Base-by-base conservation (phyloP, 768 basidiomycete species). In the Tricholoma flavovirens region DNA sequence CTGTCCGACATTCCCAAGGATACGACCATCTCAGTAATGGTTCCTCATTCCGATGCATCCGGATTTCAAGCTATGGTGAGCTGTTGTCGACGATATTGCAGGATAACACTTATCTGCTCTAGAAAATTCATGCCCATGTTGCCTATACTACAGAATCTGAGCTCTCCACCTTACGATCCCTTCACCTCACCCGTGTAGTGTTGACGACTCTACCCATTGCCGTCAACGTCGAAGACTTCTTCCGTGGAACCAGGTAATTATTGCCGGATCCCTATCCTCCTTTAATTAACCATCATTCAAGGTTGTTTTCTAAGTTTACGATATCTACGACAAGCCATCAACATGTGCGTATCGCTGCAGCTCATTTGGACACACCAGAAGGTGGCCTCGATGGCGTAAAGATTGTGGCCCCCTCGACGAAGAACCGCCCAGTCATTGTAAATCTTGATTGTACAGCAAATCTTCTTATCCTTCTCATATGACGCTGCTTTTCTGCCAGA, bases 171-270 rank as follows among this genome's bases (percentile, higher is more conserved):
- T 69, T 69, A 14, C 80, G 93, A 35, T 79, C 69, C 5, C 68
- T 91, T 24, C 75, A 73, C 36, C 74, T 82, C 29, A 77, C 80
- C 11, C 78, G 81, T 56, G 69, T 77, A 2, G 75, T 95, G 4
- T 76, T 80, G 12, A 84, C 87, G 6, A 79, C 87, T 0, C 75
- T 98, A 3, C 95, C 96, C 0, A 76, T 99, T 43, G 83, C 88
- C 2, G 90, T 98, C 56, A 97, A 95, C 56, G 96, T 98, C 0
- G 90, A 98, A 70, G 97, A 99, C 67, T 95, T 93, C 70, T 98
- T 98, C 76, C 84, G 96, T 19, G 87, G 88, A 24, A 76, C 83
- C 55, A 86, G 84, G 96, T 93, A 49, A n/a, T 26, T 38, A 17
- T 33, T 14, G 29, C 11, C 11, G 9, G 46, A 9, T 35, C 15